Evolutionary conservation across 1,284 basidiomycete species (phyloP).

Genomic region (Coniferiporia sulphurascens): DNA sequence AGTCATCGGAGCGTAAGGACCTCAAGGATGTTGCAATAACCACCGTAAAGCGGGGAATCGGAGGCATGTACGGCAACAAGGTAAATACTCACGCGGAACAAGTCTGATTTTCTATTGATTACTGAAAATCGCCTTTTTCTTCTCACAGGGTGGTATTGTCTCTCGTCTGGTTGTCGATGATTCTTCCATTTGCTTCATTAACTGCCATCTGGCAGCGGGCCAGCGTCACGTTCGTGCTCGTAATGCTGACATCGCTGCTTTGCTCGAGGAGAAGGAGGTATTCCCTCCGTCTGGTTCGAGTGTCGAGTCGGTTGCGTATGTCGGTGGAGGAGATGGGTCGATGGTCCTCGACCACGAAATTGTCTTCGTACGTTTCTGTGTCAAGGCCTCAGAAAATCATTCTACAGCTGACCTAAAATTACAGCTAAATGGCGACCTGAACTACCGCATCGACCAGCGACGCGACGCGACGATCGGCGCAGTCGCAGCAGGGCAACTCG

Average conservation of each 20-base stretch:
- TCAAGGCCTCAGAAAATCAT: not conserved
- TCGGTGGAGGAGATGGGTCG: slow-evolving; percentile 90
- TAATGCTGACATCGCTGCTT: slow-evolving; percentile 82
- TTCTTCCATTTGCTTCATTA: slow-evolving; percentile 90
- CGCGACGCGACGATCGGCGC: slow-evolving; percentile 75
- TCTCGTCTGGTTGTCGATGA: slow-evolving; percentile 89
- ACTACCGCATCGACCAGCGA: slow-evolving; percentile 91
- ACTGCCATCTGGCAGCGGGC: slow-evolving; percentile 94
- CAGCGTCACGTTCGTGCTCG: slow-evolving; percentile 79
- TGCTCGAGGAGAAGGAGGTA: slow-evolving; percentile 76
- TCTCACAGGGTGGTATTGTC: slow-evolving; percentile 78
- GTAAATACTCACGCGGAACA: slow-evolving; percentile 34
- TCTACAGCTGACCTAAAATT: not conserved
- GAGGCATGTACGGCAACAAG: slow-evolving; percentile 94
- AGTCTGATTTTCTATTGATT: not conserved
- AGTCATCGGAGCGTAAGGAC: slow-evolving; percentile 49
- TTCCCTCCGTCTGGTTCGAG: slow-evolving; percentile 46
- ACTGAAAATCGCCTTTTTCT: not conserved
- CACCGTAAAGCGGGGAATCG: slow-evolving; percentile 88
- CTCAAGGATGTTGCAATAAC: slow-evolving; percentile 73
- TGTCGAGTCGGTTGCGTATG: slow-evolving; percentile 61
- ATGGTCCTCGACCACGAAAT: slow-evolving; percentile 94
- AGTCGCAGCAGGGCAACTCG: slow-evolving; percentile 61
- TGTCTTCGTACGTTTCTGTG: slow-evolving; percentile 65
- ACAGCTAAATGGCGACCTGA: slow-evolving; percentile 78